Percentiles rank a stretch among this genome's conserved stretches.
phyloP scores from a whole-genome alignment of 2,329 filamentous ascomycete species.

The Aspergillus sp. region DNA sequence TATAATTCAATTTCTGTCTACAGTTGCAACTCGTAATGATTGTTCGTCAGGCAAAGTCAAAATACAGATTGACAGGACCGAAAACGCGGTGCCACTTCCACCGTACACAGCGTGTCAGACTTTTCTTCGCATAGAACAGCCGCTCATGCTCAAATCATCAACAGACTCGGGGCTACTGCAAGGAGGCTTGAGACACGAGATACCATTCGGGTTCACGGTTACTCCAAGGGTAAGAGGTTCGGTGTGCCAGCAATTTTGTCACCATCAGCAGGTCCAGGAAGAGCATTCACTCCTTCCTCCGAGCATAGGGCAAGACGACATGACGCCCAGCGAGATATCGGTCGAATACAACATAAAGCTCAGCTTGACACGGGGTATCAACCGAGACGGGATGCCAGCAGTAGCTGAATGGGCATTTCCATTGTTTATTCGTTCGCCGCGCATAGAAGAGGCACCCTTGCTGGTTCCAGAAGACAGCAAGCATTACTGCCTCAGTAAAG shows the following conservation, averaged over 20 bases:
- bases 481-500: constrained; percentile 8
- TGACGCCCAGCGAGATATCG: constrained; percentile 9
- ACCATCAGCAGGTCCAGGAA: constrained; percentile 16
- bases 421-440: constrained; percentile 13
- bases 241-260: constrained; percentile 17
- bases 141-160: not conserved
- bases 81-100: constrained; percentile 18
- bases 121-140: constrained; percentile 20
- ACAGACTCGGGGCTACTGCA: not conserved
- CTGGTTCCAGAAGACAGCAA: constrained; percentile 7
- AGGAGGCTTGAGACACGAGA: not conserved
- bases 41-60: constrained; percentile 12
- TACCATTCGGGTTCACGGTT: constrained; percentile 21
- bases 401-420: constrained; percentile 11
- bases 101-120: constrained; percentile 2
- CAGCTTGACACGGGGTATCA: not conserved
- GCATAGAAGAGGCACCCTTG: constrained; percentile 15
- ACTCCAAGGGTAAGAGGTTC: constrained; percentile 18
- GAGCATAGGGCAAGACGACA: constrained; percentile 14
- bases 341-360: constrained; percentile 15
- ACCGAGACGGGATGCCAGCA: not conserved
- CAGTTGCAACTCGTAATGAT: not conserved
- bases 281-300: constrained; percentile 21
- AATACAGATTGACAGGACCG: constrained; percentile 16
- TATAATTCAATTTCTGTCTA: not conserved